Evolutionary conservation across 371 early-diverging fungal genomes (phyloP), one percentile per base, ranked within the genome.

Genomic region (Fennellomyces sp.): DNA sequence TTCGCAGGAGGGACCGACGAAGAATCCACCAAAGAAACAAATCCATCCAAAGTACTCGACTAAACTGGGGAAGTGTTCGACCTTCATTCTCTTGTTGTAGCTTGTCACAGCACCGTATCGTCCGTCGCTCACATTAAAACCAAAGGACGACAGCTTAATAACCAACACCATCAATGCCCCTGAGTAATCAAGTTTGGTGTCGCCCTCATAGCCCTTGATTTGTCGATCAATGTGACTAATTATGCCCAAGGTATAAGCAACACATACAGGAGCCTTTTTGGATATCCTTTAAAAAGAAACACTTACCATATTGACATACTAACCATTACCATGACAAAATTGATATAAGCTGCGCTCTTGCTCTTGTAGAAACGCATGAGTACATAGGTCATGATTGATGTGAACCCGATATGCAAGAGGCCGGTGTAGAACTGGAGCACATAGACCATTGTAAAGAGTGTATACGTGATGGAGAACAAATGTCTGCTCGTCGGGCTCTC

Each of bases 151-250:
- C 47, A 94, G 64, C 70, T 96, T 96, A 65, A 96, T 93, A 7
- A 91, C 90, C 47, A 92, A 72, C 27, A 97, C 83, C 97, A 97
- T 97, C 71, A 93, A 85, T 1, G 93, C 88, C 11, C 94, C 94
- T 5, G 97, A 92, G 57, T 89, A 83, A 76, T 97, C 97, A 53
- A 93, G 80, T 27, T 70, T 64, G 26, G 76, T 83, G 59, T 76
- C 76, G 26, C 82, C 76, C 50, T 66, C 66, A 27, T 70, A 64
- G 29, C 83, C 76, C 58, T 82, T 68, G 50, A 78, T 38, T 60
- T 88, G 89, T 39, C 86, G 76, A 54, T 72, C 66, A 36, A 90
- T 66, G 64, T 90, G 90, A 63, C 89, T 90, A 68, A 19, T 8
- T 36, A 15, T 10, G 0, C 33, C 6, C 36, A 11, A 36, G 36